phyloP scores from a whole-genome alignment of 1,284 basidiomycete species.

The Cryptococcus sp. region DNA sequence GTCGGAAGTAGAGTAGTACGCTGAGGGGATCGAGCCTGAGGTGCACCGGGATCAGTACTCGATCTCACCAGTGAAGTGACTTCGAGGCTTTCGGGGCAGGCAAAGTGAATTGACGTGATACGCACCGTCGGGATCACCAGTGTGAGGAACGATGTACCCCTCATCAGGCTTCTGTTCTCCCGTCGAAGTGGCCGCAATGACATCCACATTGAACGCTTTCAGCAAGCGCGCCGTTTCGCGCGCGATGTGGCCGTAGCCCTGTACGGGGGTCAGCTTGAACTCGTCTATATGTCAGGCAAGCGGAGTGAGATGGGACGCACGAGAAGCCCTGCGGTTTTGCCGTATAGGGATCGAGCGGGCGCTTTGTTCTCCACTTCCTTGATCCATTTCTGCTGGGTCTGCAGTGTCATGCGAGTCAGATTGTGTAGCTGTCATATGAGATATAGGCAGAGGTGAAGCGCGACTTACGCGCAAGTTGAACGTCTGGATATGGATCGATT shows the following conservation, averaged over 20 bases:
- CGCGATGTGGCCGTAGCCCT: conserved; percentile 45
- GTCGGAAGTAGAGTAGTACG: conserved; percentile 45
- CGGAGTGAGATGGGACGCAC: conserved; percentile 11
- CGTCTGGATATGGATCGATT: conserved; percentile 1
- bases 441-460: not conserved
- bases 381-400: conserved; percentile 16
- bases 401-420: not conserved
- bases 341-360: conserved; percentile 17
- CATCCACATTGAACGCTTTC: conserved; percentile 39
- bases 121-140: conserved; percentile 48
- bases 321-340: conserved; percentile 37
- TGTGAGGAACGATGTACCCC: conserved; percentile 50
- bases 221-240: conserved; percentile 49
- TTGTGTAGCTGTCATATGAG: not conserved
- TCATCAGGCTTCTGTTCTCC: conserved; percentile 40
- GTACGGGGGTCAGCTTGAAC: not conserved
- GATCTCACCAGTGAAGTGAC: not conserved
- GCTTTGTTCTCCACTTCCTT: conserved; percentile 5
- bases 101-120: not conserved
- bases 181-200: conserved; percentile 51
- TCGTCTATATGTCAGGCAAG: not conserved
- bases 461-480: conserved; percentile 8
- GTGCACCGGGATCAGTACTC: not conserved
- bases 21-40: conserved; percentile 40
- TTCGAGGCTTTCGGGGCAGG: not conserved